Evolutionary conservation across 768 basidiomycete species (phyloP), one percentile per base, ranked within the genome.

Genomic region (Boletus sp.): DNA sequence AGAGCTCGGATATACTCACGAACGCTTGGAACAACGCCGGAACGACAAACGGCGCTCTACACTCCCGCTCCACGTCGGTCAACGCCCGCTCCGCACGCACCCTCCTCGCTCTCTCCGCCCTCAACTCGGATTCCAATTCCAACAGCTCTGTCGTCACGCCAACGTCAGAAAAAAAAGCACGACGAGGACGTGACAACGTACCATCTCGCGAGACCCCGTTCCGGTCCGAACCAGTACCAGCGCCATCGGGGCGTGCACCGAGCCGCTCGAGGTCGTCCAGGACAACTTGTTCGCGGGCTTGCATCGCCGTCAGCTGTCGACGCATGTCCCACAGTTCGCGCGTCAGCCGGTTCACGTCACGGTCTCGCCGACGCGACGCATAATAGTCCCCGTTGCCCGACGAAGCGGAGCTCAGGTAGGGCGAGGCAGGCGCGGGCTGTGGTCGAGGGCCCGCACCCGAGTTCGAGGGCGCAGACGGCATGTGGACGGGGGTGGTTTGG

Each of bases 1-100:
- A 76, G 57, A 80, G 60, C 53, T 77, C 77, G 18, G 83, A 80
- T 47, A 86, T 73, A 28, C 67, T 67, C 17, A 80, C 54, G 52
- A 85, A 84, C 12, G 82, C 80, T 10, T 81, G 80, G 55, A 84
- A 67, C 60, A 86, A 65, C 11, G 78, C 80, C 17, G 83, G 83
- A 6, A 83, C 82, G 40, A 85, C 71, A 57, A 86, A 87, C 15
- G 84, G 84, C 54, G 73, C 66, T 50, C 67, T 71, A 50, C 78
- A 77, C 64, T 86, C 84, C 45, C 75, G 70, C 57, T 78, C 71
- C 15, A 86, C 71, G 20, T 84, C 83, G 47, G 60, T 63, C 56
- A 85, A 60, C 14, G 71, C 67, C 12, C 64, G 68, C 58, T 85
- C 85, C 4, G 76, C 77, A 54, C 76, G 76, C n/a, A 67, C 35